A percentile compares a stretch with the other conserved stretches of the same genome.
phyloP scores from a whole-genome alignment of 139 green algal genomes.

The Nannochloris sp. region DNA sequence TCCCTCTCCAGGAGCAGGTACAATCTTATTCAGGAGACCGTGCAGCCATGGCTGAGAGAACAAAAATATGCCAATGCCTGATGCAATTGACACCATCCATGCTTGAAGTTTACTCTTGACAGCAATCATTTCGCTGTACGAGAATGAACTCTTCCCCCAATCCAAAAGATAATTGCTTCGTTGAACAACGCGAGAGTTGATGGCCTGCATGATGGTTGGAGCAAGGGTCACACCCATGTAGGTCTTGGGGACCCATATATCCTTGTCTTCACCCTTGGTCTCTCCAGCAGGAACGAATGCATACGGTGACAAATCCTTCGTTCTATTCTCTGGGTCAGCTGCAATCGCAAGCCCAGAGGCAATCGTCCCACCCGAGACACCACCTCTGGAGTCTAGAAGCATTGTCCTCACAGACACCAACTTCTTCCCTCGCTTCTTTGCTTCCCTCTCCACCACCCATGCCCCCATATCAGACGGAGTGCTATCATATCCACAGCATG shows the following conservation, averaged over 20 bases:
- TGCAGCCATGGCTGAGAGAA: conserved; percentile 23
- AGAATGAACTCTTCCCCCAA: conserved; percentile 35
- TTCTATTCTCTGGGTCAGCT: not conserved
- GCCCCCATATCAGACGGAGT: conserved; percentile 76
- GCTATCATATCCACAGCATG: conserved; percentile 81
- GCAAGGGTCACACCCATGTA: conserved; percentile 9
- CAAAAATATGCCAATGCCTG: not conserved
- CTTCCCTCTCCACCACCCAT: conserved; percentile 43
- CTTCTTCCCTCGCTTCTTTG: conserved; percentile 37
- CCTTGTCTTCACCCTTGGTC: conserved; percentile 8
- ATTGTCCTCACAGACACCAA: conserved; percentile 30
- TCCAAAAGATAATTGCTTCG: conserved; percentile 37
- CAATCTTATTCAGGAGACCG: conserved; percentile 23
- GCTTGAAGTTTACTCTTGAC: conserved; percentile 5
- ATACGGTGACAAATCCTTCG: conserved; percentile 8
- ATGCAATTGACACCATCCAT: conserved; percentile 9
- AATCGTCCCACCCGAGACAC: conserved; percentile 55
- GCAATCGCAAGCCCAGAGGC: conserved; percentile 17
- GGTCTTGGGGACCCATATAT: conserved; percentile 20
- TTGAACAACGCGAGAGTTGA: conserved; percentile 63
- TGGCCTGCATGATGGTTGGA: conserved; percentile 28
- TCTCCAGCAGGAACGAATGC: conserved; percentile 6
- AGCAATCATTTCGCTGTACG: conserved; percentile 41
- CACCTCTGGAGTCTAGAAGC: conserved; percentile 24
- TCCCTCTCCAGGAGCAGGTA: conserved; percentile 21